phyloP scores from a whole-genome alignment of 768 basidiomycete genomes.

The Solioccasus polychromus region DNA sequence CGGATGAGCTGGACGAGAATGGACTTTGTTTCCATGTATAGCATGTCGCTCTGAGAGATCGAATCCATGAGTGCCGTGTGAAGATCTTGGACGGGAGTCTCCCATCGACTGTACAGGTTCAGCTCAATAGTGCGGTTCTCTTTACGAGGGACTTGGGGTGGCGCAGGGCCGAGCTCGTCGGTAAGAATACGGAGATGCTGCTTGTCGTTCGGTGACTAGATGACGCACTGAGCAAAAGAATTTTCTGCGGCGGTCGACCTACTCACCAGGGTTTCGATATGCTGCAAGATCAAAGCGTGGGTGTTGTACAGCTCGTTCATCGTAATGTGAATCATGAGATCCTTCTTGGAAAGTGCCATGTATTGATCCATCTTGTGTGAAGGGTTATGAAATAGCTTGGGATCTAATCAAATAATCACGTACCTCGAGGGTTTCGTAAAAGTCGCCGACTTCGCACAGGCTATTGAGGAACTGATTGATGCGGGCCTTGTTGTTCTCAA shows the following conservation, averaged over 20 bases:
- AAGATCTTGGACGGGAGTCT: conserved; percentile 97
- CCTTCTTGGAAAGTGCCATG: conserved; percentile 99
- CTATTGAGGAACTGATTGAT: conserved; percentile 97
- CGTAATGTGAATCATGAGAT: conserved; percentile 96
- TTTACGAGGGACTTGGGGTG: conserved; percentile 94
- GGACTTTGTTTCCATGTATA: conserved; percentile 99
- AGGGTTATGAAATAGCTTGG: not conserved
- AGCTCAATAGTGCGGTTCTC: conserved; percentile 95
- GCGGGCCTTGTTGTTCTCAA: conserved; percentile 96
- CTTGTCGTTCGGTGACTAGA: conserved; percentile 93
- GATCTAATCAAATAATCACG: conserved; percentile 14
- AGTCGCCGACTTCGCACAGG: conserved; percentile 97
- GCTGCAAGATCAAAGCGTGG: conserved; percentile 91
- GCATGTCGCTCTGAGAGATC: conserved; percentile 95
- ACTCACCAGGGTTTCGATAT: conserved; percentile 89
- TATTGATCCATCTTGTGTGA: conserved; percentile 94
- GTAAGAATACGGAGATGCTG: conserved; percentile 95
- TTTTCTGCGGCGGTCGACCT: not conserved
- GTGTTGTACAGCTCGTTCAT: conserved; percentile 99
- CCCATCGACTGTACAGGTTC: conserved; percentile 95
- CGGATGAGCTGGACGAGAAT: conserved; percentile 98
- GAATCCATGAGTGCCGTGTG: conserved; percentile 96
- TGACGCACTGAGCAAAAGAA: conserved; percentile 3
- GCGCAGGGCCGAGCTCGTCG: conserved; percentile 93
- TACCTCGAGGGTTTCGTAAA: conserved; percentile 98